Evolutionary conservation across 768 basidiomycete genomes (phyloP).

Genomic region (Russula dissimulans): DNA sequence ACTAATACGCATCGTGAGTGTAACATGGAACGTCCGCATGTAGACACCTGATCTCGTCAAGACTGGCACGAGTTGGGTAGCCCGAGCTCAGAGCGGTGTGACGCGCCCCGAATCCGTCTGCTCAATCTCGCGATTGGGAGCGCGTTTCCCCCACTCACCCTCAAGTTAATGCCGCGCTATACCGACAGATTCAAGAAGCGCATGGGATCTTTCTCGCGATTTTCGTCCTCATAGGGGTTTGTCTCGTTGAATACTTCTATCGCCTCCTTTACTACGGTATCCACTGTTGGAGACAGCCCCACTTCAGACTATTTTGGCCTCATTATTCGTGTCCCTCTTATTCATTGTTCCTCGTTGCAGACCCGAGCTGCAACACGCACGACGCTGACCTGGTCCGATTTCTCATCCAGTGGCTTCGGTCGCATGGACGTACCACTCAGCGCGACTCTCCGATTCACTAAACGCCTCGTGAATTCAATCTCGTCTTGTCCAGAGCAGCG

Average conservation of each 20-base stretch:
- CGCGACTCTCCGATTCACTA: conserved; percentile 72
- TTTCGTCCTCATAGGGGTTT: conserved; percentile 42
- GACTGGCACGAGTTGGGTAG: conserved; percentile 43
- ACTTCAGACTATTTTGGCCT: conserved; percentile 26
- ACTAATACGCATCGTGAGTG: conserved; percentile 65
- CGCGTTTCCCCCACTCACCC: conserved; percentile 51
- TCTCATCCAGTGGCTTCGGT: conserved; percentile 74
- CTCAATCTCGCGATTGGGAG: conserved; percentile 71
- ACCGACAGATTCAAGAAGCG: conserved; percentile 69
- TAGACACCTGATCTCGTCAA: conserved; percentile 82
- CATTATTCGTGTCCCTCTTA: not conserved
- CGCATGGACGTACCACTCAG: conserved; percentile 68
- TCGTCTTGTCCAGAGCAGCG: conserved; percentile 66
- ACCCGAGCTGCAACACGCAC: conserved; percentile 54
- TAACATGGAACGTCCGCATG: conserved; percentile 75
- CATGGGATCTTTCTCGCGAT: conserved; percentile 52
- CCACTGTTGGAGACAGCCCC: not conserved
- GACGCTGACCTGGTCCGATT: conserved; percentile 87
- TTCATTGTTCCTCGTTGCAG: conserved; percentile 31
- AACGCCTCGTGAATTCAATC: conserved; percentile 47
- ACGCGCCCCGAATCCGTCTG: conserved; percentile 33
- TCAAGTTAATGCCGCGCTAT: conserved; percentile 57
- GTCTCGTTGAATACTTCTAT: conserved; percentile 27
- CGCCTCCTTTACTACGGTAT: conserved; percentile 23
- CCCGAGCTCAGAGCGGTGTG: conserved; percentile 25